Base-by-base conservation (phyloP, 1,284 basidiomycete genomes). In the Ganoderma leucocontextum region DNA sequence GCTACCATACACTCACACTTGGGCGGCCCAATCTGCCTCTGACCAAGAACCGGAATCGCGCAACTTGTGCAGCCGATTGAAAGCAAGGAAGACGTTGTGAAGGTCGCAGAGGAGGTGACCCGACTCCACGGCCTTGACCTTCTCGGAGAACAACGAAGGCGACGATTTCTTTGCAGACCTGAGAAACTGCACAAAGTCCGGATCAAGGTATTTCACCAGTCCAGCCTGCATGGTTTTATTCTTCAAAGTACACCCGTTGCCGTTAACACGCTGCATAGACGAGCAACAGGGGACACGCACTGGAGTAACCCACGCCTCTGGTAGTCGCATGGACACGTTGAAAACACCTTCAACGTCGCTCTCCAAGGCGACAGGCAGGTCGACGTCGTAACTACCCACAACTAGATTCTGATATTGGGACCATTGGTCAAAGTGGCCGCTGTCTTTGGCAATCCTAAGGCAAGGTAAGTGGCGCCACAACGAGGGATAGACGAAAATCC, bases 11-110 rank as follows among this genome's bases (percentile, higher is more conserved):
- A 75, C 84, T 67, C 75, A 87, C 85, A 89, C 85, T 66, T 85
- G 85, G 15, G 82, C 81, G n/a, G 82, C 85, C 68, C 82, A 88
- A 69, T 88, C 87, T 0, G 85, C 85, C 72, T 89, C 88, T 2
- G 85, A 87, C 78, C 82, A 85, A 70, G 80, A 84, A 25, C 81
- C 81, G 3, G 82, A 81, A 8, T 76, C 75, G 29, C 78, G 80
- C 85, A 88, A 85, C 67, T 75, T 77, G 8, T 75, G 74, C 3
- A 88, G 78, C 41, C 80, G 79, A 36, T 80, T 78, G 84, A 85
- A 87, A 3, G 85, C 85, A 2, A 76, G 74, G 64, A 80, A 84
- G 7, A 87, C 82, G 5, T 69, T 75, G 36, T 78, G 77, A 25
- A 87, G 72, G 36, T 83, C 82, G 8, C 80, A 75, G 41, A 82